Evolutionary conservation across 441 rosid genomes (phyloP).

Genomic region (Bocquillonia castaneifolia): DNA sequence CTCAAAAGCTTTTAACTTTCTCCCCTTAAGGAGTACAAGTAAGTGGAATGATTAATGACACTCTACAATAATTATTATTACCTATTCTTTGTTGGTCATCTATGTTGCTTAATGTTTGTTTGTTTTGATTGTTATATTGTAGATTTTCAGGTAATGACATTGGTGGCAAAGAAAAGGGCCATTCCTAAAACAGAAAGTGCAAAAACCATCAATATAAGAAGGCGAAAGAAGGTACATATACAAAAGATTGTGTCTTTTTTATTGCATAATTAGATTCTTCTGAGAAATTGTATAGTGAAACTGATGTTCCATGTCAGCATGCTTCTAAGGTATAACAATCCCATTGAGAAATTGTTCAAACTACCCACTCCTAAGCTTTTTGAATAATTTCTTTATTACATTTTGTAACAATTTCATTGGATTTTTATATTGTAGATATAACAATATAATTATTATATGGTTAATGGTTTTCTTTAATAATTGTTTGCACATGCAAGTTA

Average conservation of each 20-base stretch:
- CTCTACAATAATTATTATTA: not conserved
- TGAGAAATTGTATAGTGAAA: no score
- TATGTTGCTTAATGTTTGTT: not conserved
- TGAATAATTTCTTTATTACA: no score
- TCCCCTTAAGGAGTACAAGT: constrained; percentile 36
- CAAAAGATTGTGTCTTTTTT: not conserved
- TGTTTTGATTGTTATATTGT: not conserved
- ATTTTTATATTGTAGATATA: not conserved
- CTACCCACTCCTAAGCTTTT: no score
- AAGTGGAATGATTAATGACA: constrained; percentile 22
- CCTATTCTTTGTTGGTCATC: not conserved
- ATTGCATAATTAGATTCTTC: no score
- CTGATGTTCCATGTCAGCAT: no score
- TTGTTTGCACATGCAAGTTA: not conserved
- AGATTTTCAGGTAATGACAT: constrained; percentile 33
- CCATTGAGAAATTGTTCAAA: no score
- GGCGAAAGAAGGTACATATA: constrained; percentile 52
- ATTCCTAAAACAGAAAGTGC: constrained; percentile 50
- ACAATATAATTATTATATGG: no score
- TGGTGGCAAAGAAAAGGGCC: constrained; percentile 45
- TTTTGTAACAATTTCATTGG: not conserved
- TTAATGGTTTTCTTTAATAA: not conserved
- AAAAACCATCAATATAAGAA: constrained; percentile 58
- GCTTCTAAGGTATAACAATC: no score
- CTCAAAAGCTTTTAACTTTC: constrained; percentile 26